Evolutionary conservation across 2,329 filamentous ascomycete genomes (phyloP), one percentile per base, ranked within the genome.

Genomic region (Trichoderma sp.): DNA sequence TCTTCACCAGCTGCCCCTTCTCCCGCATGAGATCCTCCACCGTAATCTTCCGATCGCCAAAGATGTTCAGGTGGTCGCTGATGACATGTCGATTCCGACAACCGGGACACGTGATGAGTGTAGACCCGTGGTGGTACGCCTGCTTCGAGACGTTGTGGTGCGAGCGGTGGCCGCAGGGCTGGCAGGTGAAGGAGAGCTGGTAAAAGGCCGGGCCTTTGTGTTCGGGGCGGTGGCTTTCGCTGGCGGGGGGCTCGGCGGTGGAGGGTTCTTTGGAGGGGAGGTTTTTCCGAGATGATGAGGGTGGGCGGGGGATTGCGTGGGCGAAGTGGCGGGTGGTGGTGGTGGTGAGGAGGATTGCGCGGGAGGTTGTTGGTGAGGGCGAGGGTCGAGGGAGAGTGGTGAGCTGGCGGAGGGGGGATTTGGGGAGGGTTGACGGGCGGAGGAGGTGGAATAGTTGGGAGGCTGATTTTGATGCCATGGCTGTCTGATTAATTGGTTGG

Each of bases 41-140:
- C 0, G 90, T 93, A 65, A 90, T 64, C 64, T 83, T 82, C 55
- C 82, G 83, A 70, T 93, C 86, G 43, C 88, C 89, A 73, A 95
- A 95, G 56, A 94, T 91, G 69, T 80, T 78, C 48, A 99, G 79
- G 76, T 99, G 91, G 76, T 99, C 95, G 73, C 88, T 90, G 72
- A 99, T 98, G 69, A 99, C 80, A 79, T 99, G 95, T 26, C 93
- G 85, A 74, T 92, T 93, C 72, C 89, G 88, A 78, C 95, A 99
- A 3, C 82, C 81, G 0, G 95, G 94, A 75, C 95, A 99, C 41
- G 90, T 89, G 69, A 98, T 93, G 65, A 99, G 82, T 5, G 95
- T 90, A 1, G 92, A 94, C 43, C 95, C 95, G 68, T 89, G 83
- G 78, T 98, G 93, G 75, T 99, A 99, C 39, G 92, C 95, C 74